Base-by-base conservation (phyloP, 2,329 filamentous ascomycete genomes). In the Alternaria arborescens region DNA sequence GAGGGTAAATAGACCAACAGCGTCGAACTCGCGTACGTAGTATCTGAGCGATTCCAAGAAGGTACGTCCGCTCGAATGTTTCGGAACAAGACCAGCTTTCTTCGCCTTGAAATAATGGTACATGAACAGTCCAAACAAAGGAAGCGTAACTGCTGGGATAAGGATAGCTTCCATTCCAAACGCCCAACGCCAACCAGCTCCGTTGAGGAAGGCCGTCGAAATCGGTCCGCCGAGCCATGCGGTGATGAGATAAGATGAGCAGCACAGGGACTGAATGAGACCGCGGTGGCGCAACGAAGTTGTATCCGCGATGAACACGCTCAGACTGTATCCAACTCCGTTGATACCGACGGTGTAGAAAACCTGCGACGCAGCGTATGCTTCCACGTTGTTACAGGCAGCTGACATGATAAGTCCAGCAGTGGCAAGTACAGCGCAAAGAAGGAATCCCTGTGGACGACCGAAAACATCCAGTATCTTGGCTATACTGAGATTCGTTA, bases 101-200 rank as follows among this genome's bases (percentile, higher is more conserved):
- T 80, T 80, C 3, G 90, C 90, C 71, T 89, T 89, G 48, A 78
- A 78, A 60, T 89, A 83, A 66, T 90, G 82, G 70, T 64, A 51
- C 46, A 41, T 66, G 56, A 90, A 90, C 77, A 90, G 79, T 8
- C 81, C 72, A n/a, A 86, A 85, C 12, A 92, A 79, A 0, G 90
- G 90, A 6, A 87, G 64, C n/a, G 84, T 84, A 24, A 89, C 82
- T 48, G 83, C 77, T 1, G 88, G 88, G 7, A 87, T 80, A 61
- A 91, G 82, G 62, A 92, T 87, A 34, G 85, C 81, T 74, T 89
- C 91, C 67, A 83, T 82, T 26, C 88, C 90, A 69, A 88, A 91
- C 2, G 82, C 88, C 89, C 89, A 92, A 47, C 87, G 84, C 85
- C 86, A 91, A 3, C 83, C 79, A 6, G 83, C 80, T 0, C 82